Evolutionary conservation across 495 filamentous ascomycete species (phyloP), one percentile per base, ranked within the genome.

Genomic region (Aspergillus mulundensis): DNA sequence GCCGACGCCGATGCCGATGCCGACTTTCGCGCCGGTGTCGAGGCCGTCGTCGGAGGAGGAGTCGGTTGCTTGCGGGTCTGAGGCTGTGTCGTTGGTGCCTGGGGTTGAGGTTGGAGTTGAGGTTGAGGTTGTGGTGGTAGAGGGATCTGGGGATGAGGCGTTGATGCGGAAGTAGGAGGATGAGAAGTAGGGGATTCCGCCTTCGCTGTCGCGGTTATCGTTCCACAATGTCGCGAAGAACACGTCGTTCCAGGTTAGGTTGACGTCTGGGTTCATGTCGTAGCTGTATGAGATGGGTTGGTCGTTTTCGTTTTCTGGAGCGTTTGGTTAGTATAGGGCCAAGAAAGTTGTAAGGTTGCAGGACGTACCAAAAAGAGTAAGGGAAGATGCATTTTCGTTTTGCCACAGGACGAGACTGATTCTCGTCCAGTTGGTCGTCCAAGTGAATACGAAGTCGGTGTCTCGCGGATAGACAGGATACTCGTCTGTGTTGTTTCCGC

Each of bases 151-250:
- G 5, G 40, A n/a, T 15, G 55, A 39, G 40, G 55, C 41, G 19
- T 58, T 58, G 48, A 58, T 58, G 15, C 49, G 48, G n/a, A 58
- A 58, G 42, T 58, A 58, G 14, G 48, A 52, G 19, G 40, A 47
- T 12, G 30, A 58, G 48, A 58, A 53, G 48, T 41, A 53, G 19
- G n/a, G 42, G 2, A 34, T 7, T 16, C 56, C 56, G 40, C 56
- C 50, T 3, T 58, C 49, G 11, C 1, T 30, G 20, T 14, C 41
- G 20, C 43, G 40, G 41, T 58, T 53, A 23, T 58, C 56, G 42
- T 58, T 58, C 56, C 56, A 58, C 25, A 58, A 41, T 30, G 56
- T 47, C 19, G 52, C n/a, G 56, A 58, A 58, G 56, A 58, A 58
- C 32, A 58, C 56, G 56, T 58, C 36, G 42, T 58, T 58, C 56